Conservation (phyloP, 176 grass and related monocot species). For the Oryza rufipogon region DNA sequence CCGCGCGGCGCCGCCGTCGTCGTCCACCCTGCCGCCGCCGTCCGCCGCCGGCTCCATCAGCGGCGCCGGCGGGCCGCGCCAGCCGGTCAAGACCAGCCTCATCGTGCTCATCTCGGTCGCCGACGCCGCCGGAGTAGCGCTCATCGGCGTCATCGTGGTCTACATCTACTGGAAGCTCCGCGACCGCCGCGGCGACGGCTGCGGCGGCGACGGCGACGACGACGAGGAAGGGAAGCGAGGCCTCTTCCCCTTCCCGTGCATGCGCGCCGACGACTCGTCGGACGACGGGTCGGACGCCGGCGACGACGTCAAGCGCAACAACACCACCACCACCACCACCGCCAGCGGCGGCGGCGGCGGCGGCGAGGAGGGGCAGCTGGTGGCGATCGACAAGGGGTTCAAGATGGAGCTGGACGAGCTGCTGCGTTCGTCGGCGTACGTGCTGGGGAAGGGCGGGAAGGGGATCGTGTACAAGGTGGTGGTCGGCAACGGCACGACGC, state of each 20-base stretch:
- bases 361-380: constrained; percentile 61
- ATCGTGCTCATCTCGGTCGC: constrained; percentile 71
- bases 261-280: constrained; percentile 22
- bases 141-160: constrained; percentile 68
- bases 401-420: constrained; percentile 83
- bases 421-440: constrained; percentile 86
- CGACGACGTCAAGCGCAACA: constrained; percentile 15
- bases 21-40: constrained; percentile 7
- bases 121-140: constrained; percentile 68
- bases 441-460: constrained; percentile 85
- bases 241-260: constrained; percentile 35
- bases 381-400: constrained; percentile 87
- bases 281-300: constrained; percentile 26
- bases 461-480: constrained; percentile 99
- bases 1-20: constrained; percentile 35
- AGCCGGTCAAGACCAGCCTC: constrained; percentile 47
- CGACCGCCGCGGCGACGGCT: constrained; percentile 28
- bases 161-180: constrained; percentile 86
- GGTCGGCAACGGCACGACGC: constrained; percentile 65
- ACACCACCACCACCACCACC: too few relatives aligned
- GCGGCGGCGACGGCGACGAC: constrained; percentile 5
- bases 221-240: constrained; percentile 20
- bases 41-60: neutral
- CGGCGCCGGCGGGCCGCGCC: constrained; percentile 13
- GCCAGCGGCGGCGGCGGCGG: neutral